phyloP scores from a whole-genome alignment of 129 eudicot species.

The Helichrysum umbraculigerum region DNA sequence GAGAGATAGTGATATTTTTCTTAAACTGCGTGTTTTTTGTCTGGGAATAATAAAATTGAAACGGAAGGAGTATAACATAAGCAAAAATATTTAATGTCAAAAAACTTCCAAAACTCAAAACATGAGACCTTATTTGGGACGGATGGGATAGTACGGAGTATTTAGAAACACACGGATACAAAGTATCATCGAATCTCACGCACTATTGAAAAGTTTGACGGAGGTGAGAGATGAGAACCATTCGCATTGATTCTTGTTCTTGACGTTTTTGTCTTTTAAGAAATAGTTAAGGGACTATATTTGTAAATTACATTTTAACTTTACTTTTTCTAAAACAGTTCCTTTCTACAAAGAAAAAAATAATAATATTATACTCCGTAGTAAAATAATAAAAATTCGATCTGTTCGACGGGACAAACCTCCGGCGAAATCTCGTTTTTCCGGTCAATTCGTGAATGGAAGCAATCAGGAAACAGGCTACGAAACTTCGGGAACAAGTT shows the following conservation, averaged over 20 bases:
- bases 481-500: slow-evolving; percentile 83
- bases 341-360: background rate
- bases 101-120: no score
- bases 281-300: slow-evolving; percentile 17
- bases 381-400: slow-evolving; percentile 12
- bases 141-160: no score
- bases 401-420: slow-evolving; percentile 28
- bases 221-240: background rate
- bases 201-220: background rate
- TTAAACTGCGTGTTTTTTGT: no score
- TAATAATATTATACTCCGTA: background rate
- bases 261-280: slow-evolving; percentile 15
- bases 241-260: background rate
- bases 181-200: background rate
- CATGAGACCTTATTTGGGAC: no score
- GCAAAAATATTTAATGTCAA: no score
- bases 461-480: slow-evolving; percentile 78
- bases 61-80: no score
- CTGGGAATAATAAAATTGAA: no score
- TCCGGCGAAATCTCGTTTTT: slow-evolving; percentile 13
- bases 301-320: no score
- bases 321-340: background rate
- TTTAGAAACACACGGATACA: no score
- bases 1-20: no score
- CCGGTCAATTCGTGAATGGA: slow-evolving; percentile 43